Conservation (phyloP, 2,329 filamentous ascomycete species). For the Claviceps monticola region DNA sequence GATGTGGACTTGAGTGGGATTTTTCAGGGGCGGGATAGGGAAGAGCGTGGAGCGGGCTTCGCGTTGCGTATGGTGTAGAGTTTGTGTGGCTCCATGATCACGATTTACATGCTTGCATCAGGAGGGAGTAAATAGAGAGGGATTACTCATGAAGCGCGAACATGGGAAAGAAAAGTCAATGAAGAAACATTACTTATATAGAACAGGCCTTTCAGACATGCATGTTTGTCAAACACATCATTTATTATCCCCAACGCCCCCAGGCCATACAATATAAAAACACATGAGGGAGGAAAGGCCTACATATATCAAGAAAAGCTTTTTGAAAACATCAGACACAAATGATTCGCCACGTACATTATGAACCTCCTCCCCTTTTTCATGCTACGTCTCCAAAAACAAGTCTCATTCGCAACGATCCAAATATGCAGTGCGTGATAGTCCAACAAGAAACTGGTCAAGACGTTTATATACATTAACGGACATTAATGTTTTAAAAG, state of each 20-base stretch:
- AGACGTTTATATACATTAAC: too few relatives aligned
- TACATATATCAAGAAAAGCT: background rate
- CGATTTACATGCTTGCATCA: background rate
- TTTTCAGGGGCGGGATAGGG: constrained; percentile 51
- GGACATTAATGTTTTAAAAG: too few relatives aligned
- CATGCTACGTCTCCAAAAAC: too few relatives aligned
- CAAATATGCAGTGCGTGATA: too few relatives aligned
- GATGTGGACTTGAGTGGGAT: constrained; percentile 56
- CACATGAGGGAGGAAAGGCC: background rate
- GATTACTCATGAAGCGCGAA: too few relatives aligned
- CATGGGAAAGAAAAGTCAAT: too few relatives aligned
- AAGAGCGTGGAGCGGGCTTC: constrained; percentile 53
- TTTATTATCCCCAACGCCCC: background rate
- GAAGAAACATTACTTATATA: too few relatives aligned
- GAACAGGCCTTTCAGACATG: background rate
- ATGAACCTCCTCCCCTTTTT: too few relatives aligned
- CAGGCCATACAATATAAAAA: constrained; percentile 1
- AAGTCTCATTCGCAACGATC: too few relatives aligned
- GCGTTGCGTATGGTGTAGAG: constrained; percentile 43
- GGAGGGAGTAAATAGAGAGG: background rate
- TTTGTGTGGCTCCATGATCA: background rate
- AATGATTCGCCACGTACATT: background rate
- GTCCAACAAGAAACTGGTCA: too few relatives aligned
- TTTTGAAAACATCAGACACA: background rate
- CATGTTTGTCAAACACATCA: too few relatives aligned